These are phyloP conservation scores for Quercus variabilis DNA, from an alignment of 306 rosid genomes.

Conservation along the genomic window DNA sequence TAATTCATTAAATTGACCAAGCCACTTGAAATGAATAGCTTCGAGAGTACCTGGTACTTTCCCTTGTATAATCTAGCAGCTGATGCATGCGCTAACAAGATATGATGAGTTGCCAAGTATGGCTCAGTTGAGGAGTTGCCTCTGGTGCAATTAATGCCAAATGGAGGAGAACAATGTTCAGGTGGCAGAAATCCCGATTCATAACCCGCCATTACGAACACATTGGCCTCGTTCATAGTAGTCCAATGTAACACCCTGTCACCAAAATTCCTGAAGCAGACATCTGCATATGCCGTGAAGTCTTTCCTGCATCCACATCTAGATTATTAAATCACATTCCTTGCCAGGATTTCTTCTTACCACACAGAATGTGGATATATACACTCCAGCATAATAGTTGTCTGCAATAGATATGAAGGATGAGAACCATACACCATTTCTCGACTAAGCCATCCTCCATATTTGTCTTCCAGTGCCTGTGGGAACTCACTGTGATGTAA, in stretches of 20 bases:
- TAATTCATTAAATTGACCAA: too few relatives aligned
- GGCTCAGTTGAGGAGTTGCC: conserved; percentile 57
- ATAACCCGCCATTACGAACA: conserved; percentile 19
- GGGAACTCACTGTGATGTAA: conserved; percentile 56
- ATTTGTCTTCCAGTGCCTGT: conserved; percentile 71
- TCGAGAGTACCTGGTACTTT: not conserved
- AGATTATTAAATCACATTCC: too few relatives aligned
- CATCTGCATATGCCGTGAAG: too few relatives aligned
- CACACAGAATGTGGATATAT: not conserved
- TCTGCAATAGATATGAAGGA: not conserved
- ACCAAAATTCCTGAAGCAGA: conserved; percentile 52
- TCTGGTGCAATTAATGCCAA: conserved; percentile 20
- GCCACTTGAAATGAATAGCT: too few relatives aligned
- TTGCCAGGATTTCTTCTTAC: not conserved
- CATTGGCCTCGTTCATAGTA: conserved; percentile 41
- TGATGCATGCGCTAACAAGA: conserved; percentile 43
- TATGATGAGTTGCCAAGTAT: conserved; percentile 40
- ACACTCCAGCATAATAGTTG: not conserved
- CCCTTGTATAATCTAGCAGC: conserved; percentile 32
- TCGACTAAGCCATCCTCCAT: conserved; percentile 72
- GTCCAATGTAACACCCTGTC: conserved; percentile 54
- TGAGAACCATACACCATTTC: conserved; percentile 43
- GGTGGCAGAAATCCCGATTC: conserved; percentile 26
- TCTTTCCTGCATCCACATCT: too few relatives aligned
- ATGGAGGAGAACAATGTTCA: conserved; percentile 26